Conservation (phyloP, 176 grass and related monocot genomes). For the Miscanthus lutarioriparius region DNA sequence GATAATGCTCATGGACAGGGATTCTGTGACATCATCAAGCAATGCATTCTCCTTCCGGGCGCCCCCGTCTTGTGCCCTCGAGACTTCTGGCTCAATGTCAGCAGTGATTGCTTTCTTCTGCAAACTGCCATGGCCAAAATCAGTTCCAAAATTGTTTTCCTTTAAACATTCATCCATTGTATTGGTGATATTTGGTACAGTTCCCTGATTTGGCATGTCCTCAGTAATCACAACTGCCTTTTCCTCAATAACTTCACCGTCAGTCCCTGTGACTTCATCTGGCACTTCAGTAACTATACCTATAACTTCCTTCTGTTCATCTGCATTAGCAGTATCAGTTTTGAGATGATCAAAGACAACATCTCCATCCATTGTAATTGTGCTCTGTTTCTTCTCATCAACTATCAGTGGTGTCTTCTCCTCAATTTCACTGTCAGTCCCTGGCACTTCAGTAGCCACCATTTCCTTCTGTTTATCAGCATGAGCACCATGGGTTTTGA, state of each 20-base stretch:
- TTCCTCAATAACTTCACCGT: background rate
- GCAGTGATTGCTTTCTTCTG: background rate
- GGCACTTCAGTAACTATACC: too few relatives aligned
- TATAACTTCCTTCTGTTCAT: too few relatives aligned
- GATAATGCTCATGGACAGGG: background rate
- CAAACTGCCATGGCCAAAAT: background rate
- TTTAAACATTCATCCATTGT: background rate
- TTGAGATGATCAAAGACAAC: too few relatives aligned
- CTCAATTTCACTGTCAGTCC: too few relatives aligned
- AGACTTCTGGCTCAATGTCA: background rate
- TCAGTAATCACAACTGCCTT: background rate
- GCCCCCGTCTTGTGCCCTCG: background rate
- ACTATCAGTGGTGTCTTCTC: too few relatives aligned
- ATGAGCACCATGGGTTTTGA: background rate
- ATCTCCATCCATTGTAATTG: too few relatives aligned
- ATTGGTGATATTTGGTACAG: background rate
- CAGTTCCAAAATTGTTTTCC: background rate
- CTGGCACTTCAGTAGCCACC: too few relatives aligned
- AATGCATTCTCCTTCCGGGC: background rate
- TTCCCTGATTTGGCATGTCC: background rate
- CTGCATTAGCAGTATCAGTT: too few relatives aligned
- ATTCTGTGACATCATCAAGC: background rate
- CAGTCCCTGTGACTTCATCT: too few relatives aligned
- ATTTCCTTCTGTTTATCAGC: background rate
- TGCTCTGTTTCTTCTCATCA: too few relatives aligned